phyloP scores from a whole-genome alignment of 805 yeast species.

The Wickerhamomyces hampshirensis region DNA sequence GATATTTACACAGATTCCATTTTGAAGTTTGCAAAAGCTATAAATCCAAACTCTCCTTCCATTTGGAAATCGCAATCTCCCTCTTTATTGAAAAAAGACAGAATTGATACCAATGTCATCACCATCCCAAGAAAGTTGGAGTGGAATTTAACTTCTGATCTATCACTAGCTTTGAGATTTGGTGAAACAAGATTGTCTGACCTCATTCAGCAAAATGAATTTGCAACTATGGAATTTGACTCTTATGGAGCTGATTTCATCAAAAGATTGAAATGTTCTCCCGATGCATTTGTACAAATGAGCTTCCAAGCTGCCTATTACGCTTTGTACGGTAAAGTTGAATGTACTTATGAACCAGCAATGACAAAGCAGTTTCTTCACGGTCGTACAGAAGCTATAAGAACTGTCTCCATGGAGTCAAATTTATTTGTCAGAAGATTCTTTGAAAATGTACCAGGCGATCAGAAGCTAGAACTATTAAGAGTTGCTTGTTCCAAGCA shows the following conservation, averaged over 20 bases:
- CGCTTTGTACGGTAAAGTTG: constrained; percentile 88
- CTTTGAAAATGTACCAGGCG: constrained; percentile 60
- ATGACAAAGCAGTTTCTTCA: constrained; percentile 87
- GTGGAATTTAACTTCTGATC: constrained; percentile 78
- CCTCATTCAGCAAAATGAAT: constrained; percentile 84
- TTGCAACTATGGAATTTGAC: constrained; percentile 68
- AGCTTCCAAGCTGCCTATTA: constrained; percentile 90
- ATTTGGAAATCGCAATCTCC: constrained; percentile 58
- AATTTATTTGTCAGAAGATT: constrained; percentile 80
- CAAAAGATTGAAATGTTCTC: constrained; percentile 81
- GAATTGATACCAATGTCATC: constrained; percentile 41
- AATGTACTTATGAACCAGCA: constrained; percentile 93
- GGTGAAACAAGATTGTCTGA: constrained; percentile 89
- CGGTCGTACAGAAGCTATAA: constrained; percentile 89
- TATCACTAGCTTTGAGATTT: constrained; percentile 75
- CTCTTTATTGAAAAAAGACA: constrained; percentile 37
- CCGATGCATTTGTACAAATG: constrained; percentile 94
- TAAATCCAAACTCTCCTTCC: constrained; percentile 66
- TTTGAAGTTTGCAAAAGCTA: constrained; percentile 76
- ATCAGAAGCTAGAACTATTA: constrained; percentile 51
- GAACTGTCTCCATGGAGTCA: constrained; percentile 79
- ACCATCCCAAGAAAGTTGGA: constrained; percentile 84
- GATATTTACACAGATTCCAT: constrained; percentile 92
- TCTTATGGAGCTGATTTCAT: constrained; percentile 71
- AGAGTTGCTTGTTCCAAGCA: constrained; percentile 71